Conservation (phyloP, 768 basidiomycete genomes). For the Hemileccinum impolitum region DNA sequence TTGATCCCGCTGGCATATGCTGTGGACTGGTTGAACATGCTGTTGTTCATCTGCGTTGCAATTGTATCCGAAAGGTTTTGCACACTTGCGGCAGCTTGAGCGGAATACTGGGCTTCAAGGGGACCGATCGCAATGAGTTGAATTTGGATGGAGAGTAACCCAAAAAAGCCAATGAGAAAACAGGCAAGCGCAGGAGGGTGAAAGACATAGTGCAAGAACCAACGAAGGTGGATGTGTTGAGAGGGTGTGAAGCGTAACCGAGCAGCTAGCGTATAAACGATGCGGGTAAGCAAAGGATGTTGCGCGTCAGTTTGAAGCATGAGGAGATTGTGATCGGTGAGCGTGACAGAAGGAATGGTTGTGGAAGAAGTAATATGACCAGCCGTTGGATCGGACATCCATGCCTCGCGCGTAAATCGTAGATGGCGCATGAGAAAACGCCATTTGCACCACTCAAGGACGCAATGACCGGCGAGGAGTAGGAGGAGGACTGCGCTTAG, state of each 20-base stretch:
- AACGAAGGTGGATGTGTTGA: slow-evolving; percentile 69
- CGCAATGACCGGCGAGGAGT: slow-evolving; percentile 68
- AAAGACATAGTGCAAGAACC: slow-evolving; percentile 90
- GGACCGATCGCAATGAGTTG: slow-evolving; percentile 81
- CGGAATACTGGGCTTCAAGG: slow-evolving; percentile 64
- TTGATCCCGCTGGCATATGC: slow-evolving; percentile 81
- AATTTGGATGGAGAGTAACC: slow-evolving; percentile 79
- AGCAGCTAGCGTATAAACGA: slow-evolving; percentile 52
- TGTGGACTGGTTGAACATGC: slow-evolving; percentile 79
- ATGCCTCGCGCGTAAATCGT: slow-evolving; percentile 69
- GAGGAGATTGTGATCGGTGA: slow-evolving; percentile 76
- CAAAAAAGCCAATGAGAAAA: slow-evolving; percentile 90
- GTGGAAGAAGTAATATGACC: slow-evolving; percentile 33
- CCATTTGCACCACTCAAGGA: slow-evolving; percentile 91
- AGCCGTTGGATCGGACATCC: slow-evolving; percentile 69
- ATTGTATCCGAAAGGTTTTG: slow-evolving; percentile 69
- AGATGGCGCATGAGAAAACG: slow-evolving; percentile 62
- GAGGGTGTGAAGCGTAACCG: slow-evolving; percentile 53
- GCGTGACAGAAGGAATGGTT: slow-evolving; percentile 48
- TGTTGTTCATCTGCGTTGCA: slow-evolving; percentile 70
- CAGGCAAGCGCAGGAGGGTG: slow-evolving; percentile 89
- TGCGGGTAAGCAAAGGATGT: slow-evolving; percentile 71
- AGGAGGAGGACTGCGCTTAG: slow-evolving; percentile 69
- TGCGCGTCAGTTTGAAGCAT: slow-evolving; percentile 64
- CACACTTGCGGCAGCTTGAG: slow-evolving; percentile 56